Base-by-base conservation (phyloP, 2,329 filamentous ascomycete genomes). In the Leptosphaerulina australis region DNA sequence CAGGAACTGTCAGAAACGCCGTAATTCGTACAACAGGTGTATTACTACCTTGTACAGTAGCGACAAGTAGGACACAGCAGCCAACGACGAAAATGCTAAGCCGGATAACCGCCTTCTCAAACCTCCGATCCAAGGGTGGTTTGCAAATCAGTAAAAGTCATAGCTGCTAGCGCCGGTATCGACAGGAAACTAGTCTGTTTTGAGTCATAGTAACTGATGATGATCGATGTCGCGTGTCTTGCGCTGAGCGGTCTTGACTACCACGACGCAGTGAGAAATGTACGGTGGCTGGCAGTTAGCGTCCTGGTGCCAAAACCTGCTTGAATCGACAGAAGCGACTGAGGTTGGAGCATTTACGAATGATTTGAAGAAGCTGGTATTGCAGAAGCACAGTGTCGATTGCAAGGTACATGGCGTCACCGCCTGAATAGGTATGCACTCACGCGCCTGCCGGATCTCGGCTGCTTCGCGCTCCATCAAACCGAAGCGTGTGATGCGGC, bases 381-480 rank as follows among this genome's bases (percentile, higher is more conserved):
- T 21, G 21, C 14, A 30, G 28, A 17, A n/a, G 28, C 22, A 30
- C 8, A 20, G 12, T 24, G 15, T 10, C 31, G 17, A 34, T 12
- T 4, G 20, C 29, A 38, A 36, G 35, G 21, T 5, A 30, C 24
- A 45, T 41, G 35, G 45, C 14, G 41, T 45, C 29, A 14, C n/a
- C 11, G 25, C 29, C 31, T 3, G 11, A 15, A 24, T 22, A 30
- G 48, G 36, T 30, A 45, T 39, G 39, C 28, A 34, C 34, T 45
- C 47, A 29, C 35, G 47, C 40, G 40, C 48, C 48, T 28, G 11
- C 31, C 48, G 48, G 48, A 46, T 46, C 20, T 30, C 48, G 48
- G 47, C 34, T 50, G 18, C 30, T 36, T 43, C 22, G 38, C 25
- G 22, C 28, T 44, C 39, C 38, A 50, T 33, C 15, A 35, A 21